Evolutionary conservation across 164 flowering plant species (phyloP), one percentile per base, ranked within the genome.

Genomic region (Amborella trichopoda): DNA sequence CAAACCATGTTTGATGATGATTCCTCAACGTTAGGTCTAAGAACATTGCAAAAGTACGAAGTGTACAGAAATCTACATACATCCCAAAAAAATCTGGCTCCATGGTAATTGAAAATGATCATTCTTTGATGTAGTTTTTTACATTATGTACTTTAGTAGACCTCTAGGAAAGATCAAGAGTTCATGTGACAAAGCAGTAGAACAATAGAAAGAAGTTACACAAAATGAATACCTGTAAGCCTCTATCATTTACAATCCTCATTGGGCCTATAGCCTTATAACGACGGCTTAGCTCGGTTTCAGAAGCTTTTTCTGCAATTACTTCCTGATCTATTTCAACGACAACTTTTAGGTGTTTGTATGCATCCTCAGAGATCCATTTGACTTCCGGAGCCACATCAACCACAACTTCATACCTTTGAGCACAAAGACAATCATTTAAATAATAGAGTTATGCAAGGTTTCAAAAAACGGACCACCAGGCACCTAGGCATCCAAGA

Each of bases 321-420:
- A 86, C 80, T 0, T 81, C 88, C 46, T 61, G 64, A 54, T 77
- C 95, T 49, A 86, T 65, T 68, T 86, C 98, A 52, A 90, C 91
- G 61, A 78, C 75, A 52, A 90, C 60, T 61, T 83, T 83, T 75
- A 90, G 58, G 57, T 75, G 71, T 71, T 77, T 81, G 73, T 86
- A 90, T 53, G 78, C 94, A 62, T 80, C 55, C 55, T 81, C 89
- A 36, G 87, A 74, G 48, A 55, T 50, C 95, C 98, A 90, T 68
- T 70, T 86, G 53, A 86, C 61, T 65, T 80, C 87, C 51, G 98
- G 98, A 46, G 71, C 77, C 44, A 90, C 80, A 68, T 90, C 98
- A 51, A 86, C 94, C 50, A 80, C 32, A 20, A 80, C 69, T 46
- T 83, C 95, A 66, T 86, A 90, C 27, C 98, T 86, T 72, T 20